A percentile compares a stretch with the other conserved stretches of the same genome.
Evolutionary conservation across 305 asterid genomes (phyloP).

Genomic region (Plantago lanceolata): DNA sequence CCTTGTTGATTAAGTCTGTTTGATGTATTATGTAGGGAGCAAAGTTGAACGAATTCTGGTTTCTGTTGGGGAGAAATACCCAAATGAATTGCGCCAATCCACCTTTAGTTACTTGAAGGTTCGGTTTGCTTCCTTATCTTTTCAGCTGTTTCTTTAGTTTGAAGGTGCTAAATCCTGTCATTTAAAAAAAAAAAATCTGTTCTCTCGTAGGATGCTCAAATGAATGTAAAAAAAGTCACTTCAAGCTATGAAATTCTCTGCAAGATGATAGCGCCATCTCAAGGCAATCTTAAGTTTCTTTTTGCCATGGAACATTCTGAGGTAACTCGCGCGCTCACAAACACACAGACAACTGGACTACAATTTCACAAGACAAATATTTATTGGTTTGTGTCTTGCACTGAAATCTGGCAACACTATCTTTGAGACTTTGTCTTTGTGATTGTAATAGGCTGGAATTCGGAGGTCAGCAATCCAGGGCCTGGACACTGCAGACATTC

Average conservation of each 20-base stretch:
- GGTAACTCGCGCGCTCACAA: slow-evolving; percentile 34
- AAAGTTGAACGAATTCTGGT: slow-evolving; percentile 51
- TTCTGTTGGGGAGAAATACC: slow-evolving; percentile 60
- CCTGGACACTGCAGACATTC: slow-evolving; percentile 52
- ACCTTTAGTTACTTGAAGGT: slow-evolving; percentile 63
- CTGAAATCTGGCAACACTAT: slow-evolving; percentile 5
- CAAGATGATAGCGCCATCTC: slow-evolving; percentile 50
- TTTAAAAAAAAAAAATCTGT: slow-evolving; percentile 19
- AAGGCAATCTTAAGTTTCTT: slow-evolving; percentile 53
- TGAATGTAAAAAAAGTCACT: slow-evolving; percentile 48
- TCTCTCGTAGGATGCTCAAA: slow-evolving; percentile 39
- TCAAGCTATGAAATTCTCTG: slow-evolving; percentile 57
- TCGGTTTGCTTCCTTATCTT: slow-evolving; percentile 16
- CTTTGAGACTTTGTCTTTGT: slow-evolving; percentile 16
- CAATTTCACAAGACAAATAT: not conserved
- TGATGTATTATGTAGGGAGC: slow-evolving; percentile 38
- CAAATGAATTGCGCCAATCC: slow-evolving; percentile 60
- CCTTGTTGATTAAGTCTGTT: slow-evolving; percentile 19
- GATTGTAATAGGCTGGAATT: slow-evolving; percentile 52
- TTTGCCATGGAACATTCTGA: slow-evolving; percentile 77
- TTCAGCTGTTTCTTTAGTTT: slow-evolving; percentile 16
- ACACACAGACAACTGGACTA: not conserved
- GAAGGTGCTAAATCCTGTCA: not conserved
- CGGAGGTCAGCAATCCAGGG: slow-evolving; percentile 62
- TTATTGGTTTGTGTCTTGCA: slow-evolving; percentile 9